Base-by-base conservation (phyloP, 306 rosid genomes). In the Fagus crenata region DNA sequence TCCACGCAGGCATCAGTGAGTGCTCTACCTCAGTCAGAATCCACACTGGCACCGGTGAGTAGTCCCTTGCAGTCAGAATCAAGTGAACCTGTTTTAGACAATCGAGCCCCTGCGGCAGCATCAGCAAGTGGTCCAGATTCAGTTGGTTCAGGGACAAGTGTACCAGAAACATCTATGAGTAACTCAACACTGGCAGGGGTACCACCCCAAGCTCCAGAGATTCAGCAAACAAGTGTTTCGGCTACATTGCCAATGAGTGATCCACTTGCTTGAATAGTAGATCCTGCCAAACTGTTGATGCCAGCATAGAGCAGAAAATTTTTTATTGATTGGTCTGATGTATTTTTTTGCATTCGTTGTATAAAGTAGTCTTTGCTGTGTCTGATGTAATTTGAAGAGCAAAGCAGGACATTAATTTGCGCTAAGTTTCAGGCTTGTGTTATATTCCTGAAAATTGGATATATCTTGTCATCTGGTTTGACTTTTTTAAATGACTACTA, bases 151-250 rank as follows among this genome's bases (percentile, higher is more conserved):
- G 85, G 53, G 43, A 89, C 86, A 74, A 81, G 82, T 59, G 72
- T 69, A 67, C 71, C 77, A 71, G 88, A 69, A 82, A 40, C 58
- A 40, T 56, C 92, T 15, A 33, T 75, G 0, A 74, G 43, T 71
- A 76, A 80, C 74, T 75, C 81, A 12, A 67, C 86, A 55, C 72
- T 85, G 17, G 65, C 82, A 8, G 89, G 80, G 73, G 83, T 35
- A 15, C 88, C 83, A 28, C 83, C 89, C 37, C 86, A 69, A 46
- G 77, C 33, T 42, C 83, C 84, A 33, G 91, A 77, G 73, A 76
- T 67, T 59, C 78, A 65, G 17, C 80, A 81, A 70, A 74, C 79
- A 17, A 78, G 39, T 59, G 75, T 12, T 67, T 83, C 81, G 12
- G 56, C 81, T 46, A 39, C 87, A 67, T 69, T 36, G 59, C 76